Base-by-base conservation (phyloP, 2,329 filamentous ascomycete genomes). In the Ophiosphaerella narmari region DNA sequence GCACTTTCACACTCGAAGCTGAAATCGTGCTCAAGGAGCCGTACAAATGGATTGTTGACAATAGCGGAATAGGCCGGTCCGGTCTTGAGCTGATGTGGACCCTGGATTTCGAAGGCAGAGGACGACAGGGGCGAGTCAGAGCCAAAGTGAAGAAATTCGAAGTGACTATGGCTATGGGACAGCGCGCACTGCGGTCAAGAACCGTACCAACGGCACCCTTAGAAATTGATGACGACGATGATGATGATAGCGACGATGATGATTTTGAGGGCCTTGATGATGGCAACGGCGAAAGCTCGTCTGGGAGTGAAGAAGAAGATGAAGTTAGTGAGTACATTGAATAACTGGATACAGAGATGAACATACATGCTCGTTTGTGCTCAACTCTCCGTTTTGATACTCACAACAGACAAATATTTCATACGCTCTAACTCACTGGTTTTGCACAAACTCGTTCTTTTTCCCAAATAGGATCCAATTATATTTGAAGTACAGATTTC, bases 21-120 rank as follows among this genome's bases (percentile, higher is more conserved):
- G 62, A 69, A 35, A 67, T 78, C 3, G 60, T 77, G 1, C 61
- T 79, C 29, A 78, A 77, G 39, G 64, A 70, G 5, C 74, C 75
- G 1, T 79, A 76, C 44, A 67, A 60, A 5, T 80, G 77, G 77
- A 62, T 78, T 1, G 69, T 71, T 5, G 67, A 71, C 14, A 72
- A 75, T 21, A 71, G 71, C 7, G 60, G 66, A 16, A 67, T 66
- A 12, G 57, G 53, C 8, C 71, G 73, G 39, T 66, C 67, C 1
- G 59, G 12, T 42, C 54, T 79, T 21, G 67, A 67, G 31, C 55
- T 78, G 33, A 69, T 74, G 4, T 79, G 77, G 77, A 68, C 54
- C 32, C 50, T 80, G 39, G 71, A 75, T 45, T 78, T 79, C 45
- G 64, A 72, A 7, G 72, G 69, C 0, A 69, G 67, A 39, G 75